These are phyloP conservation scores for Leccinum solheimii DNA, from an alignment of 1,284 basidiomycete species.

Conservation along the genomic window DNA sequence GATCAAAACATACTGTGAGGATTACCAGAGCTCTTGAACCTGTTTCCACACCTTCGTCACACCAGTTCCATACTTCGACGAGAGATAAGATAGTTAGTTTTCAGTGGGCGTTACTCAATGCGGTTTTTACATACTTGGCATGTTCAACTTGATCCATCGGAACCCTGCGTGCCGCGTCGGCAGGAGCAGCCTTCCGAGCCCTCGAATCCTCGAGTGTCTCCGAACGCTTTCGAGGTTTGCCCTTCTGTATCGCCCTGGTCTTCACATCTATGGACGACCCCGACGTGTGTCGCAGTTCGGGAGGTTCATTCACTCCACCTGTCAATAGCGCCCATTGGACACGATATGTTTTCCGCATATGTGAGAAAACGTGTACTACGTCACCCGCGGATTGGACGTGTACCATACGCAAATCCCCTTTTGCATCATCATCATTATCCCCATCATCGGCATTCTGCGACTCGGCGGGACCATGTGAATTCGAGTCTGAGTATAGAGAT, in stretches of 20 bases:
- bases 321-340: conserved; percentile 69
- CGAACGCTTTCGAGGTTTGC: conserved; percentile 17
- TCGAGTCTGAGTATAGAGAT: conserved; percentile 10
- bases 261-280: neutral
- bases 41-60: conserved; percentile 60
- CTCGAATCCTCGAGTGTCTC: conserved; percentile 9
- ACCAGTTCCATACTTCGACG: conserved; percentile 58
- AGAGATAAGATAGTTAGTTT: conserved; percentile 2
- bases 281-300: conserved; percentile 26
- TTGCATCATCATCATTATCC: neutral
- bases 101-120: neutral
- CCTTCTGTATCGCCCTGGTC: conserved; percentile 6
- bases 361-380: conserved; percentile 85
- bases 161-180: conserved; percentile 47
- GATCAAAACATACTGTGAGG: neutral
- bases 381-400: conserved; percentile 57
- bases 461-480: conserved; percentile 5
- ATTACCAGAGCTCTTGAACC: conserved; percentile 30
- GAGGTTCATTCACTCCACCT: conserved; percentile 45
- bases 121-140: conserved; percentile 56
- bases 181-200: conserved; percentile 10
- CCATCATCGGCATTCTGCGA: neutral
- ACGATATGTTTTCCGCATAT: conserved; percentile 89
- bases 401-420: conserved; percentile 38
- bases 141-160: conserved; percentile 52